These are phyloP conservation scores for Botrytis deweyae DNA, from an alignment of 2,329 filamentous ascomycete species.

Conservation along the genomic window DNA sequence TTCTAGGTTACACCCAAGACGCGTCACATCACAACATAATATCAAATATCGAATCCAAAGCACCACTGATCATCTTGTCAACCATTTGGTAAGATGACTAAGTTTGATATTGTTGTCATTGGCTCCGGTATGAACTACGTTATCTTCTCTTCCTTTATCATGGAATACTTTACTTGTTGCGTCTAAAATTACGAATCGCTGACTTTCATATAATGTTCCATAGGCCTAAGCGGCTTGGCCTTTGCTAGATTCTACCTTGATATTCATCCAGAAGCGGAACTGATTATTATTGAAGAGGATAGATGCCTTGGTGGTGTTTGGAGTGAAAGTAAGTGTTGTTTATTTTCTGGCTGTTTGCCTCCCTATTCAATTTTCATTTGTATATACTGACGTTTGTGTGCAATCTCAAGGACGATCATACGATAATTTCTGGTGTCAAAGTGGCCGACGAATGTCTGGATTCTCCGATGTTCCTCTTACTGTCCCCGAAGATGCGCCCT, in stretches of 20 bases:
- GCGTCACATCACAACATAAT: neutral
- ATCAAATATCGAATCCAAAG: neutral
- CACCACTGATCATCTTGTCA: neutral
- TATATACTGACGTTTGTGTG: neutral
- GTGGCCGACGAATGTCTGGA: constrained; percentile 36
- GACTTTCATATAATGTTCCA: neutral
- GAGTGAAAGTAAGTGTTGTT: neutral
- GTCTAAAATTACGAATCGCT: neutral
- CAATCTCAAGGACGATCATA: constrained; percentile 31
- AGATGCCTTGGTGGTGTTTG: constrained; percentile 23
- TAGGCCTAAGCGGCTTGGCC: constrained; percentile 20
- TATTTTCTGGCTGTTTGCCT: neutral
- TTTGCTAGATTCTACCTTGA: constrained; percentile 28
- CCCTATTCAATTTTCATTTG: too few relatives aligned
- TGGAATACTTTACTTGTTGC: neutral
- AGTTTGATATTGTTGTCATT: neutral
- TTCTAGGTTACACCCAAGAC: neutral
- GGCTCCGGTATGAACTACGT: neutral
- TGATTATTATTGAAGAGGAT: constrained; percentile 25
- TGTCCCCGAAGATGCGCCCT: constrained; percentile 32
- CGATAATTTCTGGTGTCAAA: constrained; percentile 39
- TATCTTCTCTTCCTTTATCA: neutral
- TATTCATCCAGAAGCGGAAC: constrained; percentile 22
- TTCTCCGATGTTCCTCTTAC: constrained; percentile 39
- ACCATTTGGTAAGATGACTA: neutral